Evolutionary conservation across 2,329 filamentous ascomycete genomes (phyloP).

Genomic region (Fusarium tanahbumbuense): DNA sequence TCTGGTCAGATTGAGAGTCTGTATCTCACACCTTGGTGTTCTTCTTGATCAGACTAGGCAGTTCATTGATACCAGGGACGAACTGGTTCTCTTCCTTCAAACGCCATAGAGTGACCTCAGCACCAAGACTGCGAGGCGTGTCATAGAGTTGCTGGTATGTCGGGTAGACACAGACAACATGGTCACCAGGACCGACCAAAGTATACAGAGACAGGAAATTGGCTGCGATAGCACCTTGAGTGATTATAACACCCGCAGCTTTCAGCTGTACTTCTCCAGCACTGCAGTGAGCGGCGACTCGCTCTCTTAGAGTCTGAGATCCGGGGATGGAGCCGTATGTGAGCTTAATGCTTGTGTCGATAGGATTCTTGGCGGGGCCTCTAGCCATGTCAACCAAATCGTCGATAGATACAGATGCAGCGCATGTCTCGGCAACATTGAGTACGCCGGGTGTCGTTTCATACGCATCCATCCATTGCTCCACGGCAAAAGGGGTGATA

Average conservation of each 20-base stretch:
- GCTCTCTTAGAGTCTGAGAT: constrained; percentile 70
- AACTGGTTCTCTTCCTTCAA: constrained; percentile 73
- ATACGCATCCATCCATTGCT: constrained; percentile 75
- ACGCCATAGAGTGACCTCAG: constrained; percentile 82
- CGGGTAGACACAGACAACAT: constrained; percentile 87
- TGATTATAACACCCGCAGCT: constrained; percentile 76
- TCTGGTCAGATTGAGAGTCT: accelerated
- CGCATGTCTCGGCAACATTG: constrained; percentile 85
- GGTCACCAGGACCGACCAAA: constrained; percentile 77
- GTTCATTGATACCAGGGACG: constrained; percentile 72
- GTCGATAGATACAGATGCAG: constrained; percentile 78
- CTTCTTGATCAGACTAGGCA: constrained; percentile 71
- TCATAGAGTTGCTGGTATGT: constrained; percentile 88
- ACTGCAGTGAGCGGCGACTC: constrained; percentile 74
- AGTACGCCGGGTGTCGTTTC: constrained; percentile 66
- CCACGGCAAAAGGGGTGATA: constrained; percentile 75
- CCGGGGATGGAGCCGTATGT: constrained; percentile 81
- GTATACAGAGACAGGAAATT: constrained; percentile 83
- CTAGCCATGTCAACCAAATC: constrained; percentile 68
- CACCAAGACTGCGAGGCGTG: constrained; percentile 78
- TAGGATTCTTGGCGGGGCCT: constrained; percentile 53
- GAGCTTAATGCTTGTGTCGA: constrained; percentile 67
- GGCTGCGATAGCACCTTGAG: constrained; percentile 82
- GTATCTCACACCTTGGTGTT: constrained; percentile 72
- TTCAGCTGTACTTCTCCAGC: constrained; percentile 60